Percentiles rank a stretch among this genome's conserved stretches.
These are phyloP conservation scores for Pythium rishiriense DNA, from an alignment of 352 stramenopile species.

Conservation along the genomic window DNA sequence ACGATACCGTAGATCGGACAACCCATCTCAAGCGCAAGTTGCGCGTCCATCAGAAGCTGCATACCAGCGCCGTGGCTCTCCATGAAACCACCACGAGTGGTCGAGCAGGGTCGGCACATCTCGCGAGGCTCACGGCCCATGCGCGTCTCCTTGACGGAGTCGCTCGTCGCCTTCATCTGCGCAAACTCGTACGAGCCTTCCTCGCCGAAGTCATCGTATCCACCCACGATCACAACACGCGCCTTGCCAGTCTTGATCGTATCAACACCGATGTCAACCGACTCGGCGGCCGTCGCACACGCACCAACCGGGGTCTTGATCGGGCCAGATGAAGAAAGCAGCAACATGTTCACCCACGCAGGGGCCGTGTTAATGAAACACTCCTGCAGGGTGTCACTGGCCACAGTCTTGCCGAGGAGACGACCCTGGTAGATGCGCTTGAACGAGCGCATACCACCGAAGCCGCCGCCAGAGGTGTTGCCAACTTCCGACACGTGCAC, in stretches of 20 bases:
- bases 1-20: slow-evolving; percentile 86
- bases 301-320: slow-evolving; percentile 90
- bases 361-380: slow-evolving; percentile 89
- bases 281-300: slow-evolving; percentile 85
- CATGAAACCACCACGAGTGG: slow-evolving; percentile 85
- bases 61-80: slow-evolving; percentile 87
- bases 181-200: slow-evolving; percentile 86
- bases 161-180: slow-evolving; percentile 88
- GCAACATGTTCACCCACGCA: slow-evolving; percentile 90
- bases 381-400: slow-evolving; percentile 82
- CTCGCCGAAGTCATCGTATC: slow-evolving; percentile 88
- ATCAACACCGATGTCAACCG: slow-evolving; percentile 85
- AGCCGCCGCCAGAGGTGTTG: slow-evolving; percentile 82
- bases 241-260: slow-evolving; percentile 89
- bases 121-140: slow-evolving; percentile 82
- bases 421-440: slow-evolving; percentile 77
- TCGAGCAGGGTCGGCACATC: slow-evolving; percentile 83
- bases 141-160: slow-evolving; percentile 74
- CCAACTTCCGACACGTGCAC: slow-evolving; percentile 88
- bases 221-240: slow-evolving; percentile 81
- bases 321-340: slow-evolving; percentile 82
- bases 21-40: slow-evolving; percentile 87
- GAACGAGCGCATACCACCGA: slow-evolving; percentile 80
- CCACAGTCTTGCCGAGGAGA: slow-evolving; percentile 66
- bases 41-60: slow-evolving; percentile 87